Conservation (phyloP, 305 asterid species). For the Fraxinus angustifolia region DNA sequence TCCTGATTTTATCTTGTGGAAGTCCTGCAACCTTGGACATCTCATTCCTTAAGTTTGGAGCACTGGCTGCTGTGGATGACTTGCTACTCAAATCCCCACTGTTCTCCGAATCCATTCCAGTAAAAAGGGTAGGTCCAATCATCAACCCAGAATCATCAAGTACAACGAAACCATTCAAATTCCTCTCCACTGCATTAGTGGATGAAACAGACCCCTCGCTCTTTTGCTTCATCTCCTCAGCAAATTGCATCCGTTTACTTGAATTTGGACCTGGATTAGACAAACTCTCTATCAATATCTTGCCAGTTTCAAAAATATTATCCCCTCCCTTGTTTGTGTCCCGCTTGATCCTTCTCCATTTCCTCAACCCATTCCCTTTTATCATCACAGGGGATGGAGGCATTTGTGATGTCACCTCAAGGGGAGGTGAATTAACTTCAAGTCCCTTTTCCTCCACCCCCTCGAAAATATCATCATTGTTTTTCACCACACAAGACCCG, state of each 20-base stretch:
- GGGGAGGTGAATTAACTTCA: conserved; percentile 19
- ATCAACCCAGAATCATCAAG: conserved; percentile 30
- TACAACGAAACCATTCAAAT: conserved; percentile 30
- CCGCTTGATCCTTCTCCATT: conserved; percentile 50
- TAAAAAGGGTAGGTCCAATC: conserved; percentile 28
- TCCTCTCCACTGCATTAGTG: conserved; percentile 32
- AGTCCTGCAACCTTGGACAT: conserved; percentile 29
- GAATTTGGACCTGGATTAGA: conserved; percentile 23
- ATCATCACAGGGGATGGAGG: conserved; percentile 20
- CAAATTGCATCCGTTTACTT: conserved; percentile 33
- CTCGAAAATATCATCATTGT: background rate
- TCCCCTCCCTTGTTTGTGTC: conserved; percentile 25
- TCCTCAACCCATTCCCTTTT: conserved; percentile 45
- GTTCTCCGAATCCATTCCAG: conserved; percentile 56
- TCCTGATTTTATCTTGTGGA: conserved; percentile 38
- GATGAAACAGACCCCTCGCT: conserved; percentile 60
- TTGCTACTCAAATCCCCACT: conserved; percentile 75
- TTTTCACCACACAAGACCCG: conserved; percentile 22
- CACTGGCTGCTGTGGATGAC: conserved; percentile 75
- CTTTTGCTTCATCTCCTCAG: conserved; percentile 38
- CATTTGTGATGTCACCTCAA: background rate
- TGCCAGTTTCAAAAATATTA: conserved; percentile 22
- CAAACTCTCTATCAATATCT: conserved; percentile 33
- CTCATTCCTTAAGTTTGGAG: conserved; percentile 35
- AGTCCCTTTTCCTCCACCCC: conserved; percentile 17